A percentile compares a stretch with the other conserved stretches of the same genome.
These are phyloP conservation scores for Cucumis sativus DNA, from an alignment of 306 rosid genomes.

Conservation along the genomic window Cucumber_9930_V3 NC_026656.2:17912501-17913000, in stretches of 20 bases:
- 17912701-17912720: conserved; percentile 87
- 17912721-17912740: conserved; percentile 57
- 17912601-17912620: conserved; percentile 60
- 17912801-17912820: conserved; percentile 11
- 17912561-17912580: conserved; percentile 26
- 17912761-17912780: conserved; percentile 45
- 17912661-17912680: conserved; percentile 58
- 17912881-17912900: background rate
- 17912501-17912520: conserved; percentile 50
- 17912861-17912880: background rate
- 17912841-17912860: background rate
- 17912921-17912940: background rate
- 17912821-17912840: background rate
- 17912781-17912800: conserved; percentile 27
- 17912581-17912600: conserved; percentile 33
- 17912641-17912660: conserved; percentile 26
- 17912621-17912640: conserved; percentile 57
- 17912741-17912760: conserved; percentile 61
- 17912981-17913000: background rate
- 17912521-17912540: conserved; percentile 62
- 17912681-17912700: conserved; percentile 77
- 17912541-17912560: conserved; percentile 20
- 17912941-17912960: background rate
- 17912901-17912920: background rate
- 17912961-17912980: background rate